Conservation (phyloP, 108 stramenopile species). For the Stephanodiscus triporus region DNA sequence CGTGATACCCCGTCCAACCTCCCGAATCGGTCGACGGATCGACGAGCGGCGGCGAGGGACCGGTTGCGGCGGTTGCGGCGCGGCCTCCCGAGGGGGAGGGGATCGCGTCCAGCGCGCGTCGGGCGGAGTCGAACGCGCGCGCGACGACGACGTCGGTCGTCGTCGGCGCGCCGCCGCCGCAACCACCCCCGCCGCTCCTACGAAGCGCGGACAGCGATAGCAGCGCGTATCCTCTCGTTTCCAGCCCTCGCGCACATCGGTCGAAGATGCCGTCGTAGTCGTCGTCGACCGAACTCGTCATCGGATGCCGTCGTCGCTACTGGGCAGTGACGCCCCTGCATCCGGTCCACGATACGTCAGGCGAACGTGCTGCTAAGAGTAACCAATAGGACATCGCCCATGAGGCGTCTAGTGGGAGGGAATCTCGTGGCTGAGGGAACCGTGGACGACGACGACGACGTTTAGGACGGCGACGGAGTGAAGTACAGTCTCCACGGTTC, state of each 20-base stretch:
- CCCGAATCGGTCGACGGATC: constrained; percentile 62
- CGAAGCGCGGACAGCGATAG: constrained; percentile 1
- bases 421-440: too few species aligned
- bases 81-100: not conserved
- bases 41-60: constrained; percentile 31
- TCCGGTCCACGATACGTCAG: too few species aligned
- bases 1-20: constrained; percentile 79
- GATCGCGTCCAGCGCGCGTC: constrained; percentile 14
- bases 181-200: not conserved
- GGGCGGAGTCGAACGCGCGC: constrained; percentile 9
- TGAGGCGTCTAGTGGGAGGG: too few species aligned
- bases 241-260: constrained; percentile 4
- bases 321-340: too few species aligned
- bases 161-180: not conserved
- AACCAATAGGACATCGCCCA: too few species aligned
- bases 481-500: too few species aligned
- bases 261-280: not conserved
- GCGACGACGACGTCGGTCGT: not conserved
- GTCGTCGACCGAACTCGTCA: not conserved
- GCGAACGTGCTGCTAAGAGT: too few species aligned
- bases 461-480: too few species aligned
- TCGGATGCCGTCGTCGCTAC: not conserved
- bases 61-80: not conserved
- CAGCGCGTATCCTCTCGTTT: constrained; percentile 2
- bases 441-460: too few species aligned